Conservation (phyloP, 352 stramenopile species). For the Phytophthora fragariaefolia region DNA sequence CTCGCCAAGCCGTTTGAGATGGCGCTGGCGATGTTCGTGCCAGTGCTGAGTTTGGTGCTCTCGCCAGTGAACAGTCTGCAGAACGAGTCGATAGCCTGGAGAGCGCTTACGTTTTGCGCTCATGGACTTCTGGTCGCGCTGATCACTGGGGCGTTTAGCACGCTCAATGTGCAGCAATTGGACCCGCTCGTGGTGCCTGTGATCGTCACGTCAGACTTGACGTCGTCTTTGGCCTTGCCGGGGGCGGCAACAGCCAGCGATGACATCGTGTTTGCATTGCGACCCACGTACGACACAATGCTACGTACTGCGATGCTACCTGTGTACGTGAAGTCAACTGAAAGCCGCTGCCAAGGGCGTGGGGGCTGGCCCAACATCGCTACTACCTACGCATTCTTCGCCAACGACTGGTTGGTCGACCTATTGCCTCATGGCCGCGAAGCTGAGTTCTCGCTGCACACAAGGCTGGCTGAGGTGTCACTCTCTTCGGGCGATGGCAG, state of each 20-base stretch:
- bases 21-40: slow-evolving; percentile 43
- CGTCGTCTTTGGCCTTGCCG: slow-evolving; percentile 6
- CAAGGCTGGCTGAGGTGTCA: slow-evolving; percentile 15
- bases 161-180: slow-evolving; percentile 49
- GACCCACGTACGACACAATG: slow-evolving; percentile 38
- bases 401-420: slow-evolving; percentile 44
- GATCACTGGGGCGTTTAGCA: slow-evolving; percentile 57
- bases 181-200: slow-evolving; percentile 31
- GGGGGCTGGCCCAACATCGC: slow-evolving; percentile 41
- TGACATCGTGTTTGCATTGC: slow-evolving; percentile 25
- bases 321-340: slow-evolving; percentile 22
- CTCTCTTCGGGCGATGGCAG: neutral
- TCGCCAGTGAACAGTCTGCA: slow-evolving; percentile 44
- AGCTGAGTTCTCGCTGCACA: slow-evolving; percentile 17
- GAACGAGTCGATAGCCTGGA: slow-evolving; percentile 54
- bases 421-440: slow-evolving; percentile 32
- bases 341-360: slow-evolving; percentile 33
- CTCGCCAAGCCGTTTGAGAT: slow-evolving; percentile 54
- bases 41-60: slow-evolving; percentile 50
- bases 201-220: slow-evolving; percentile 42
- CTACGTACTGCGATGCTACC: slow-evolving; percentile 43
- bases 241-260: neutral
- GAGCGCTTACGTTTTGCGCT: slow-evolving; percentile 24
- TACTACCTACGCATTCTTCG: slow-evolving; percentile 43
- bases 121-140: slow-evolving; percentile 38